These are phyloP conservation scores for Aristolochia contorta DNA, from an alignment of 164 flowering plant genomes.

Conservation along the genomic window DNA sequence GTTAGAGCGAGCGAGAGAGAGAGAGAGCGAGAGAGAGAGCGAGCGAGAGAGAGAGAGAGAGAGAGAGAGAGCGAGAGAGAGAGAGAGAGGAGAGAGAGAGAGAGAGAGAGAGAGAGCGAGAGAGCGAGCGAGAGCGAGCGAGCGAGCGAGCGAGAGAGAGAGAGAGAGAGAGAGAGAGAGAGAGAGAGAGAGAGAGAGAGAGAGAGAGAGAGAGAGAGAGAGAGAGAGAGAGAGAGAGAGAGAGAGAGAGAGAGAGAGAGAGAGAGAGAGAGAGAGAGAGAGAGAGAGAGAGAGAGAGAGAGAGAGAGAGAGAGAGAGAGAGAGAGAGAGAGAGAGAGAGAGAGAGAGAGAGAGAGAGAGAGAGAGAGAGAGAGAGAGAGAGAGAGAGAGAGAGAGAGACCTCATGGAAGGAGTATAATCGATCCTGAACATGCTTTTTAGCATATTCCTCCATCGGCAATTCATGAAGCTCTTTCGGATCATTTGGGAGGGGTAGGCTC, in stretches of 20 bases:
- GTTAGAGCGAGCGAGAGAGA: background rate
- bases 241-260: background rate
- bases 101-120: background rate
- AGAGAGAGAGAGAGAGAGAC: conserved; percentile 6
- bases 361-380: background rate
- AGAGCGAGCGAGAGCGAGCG: too few relatives aligned
- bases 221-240: background rate
- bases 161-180: background rate
- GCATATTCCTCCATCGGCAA: conserved; percentile 16
- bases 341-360: too few relatives aligned
- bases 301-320: background rate
- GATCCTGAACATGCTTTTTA: conserved; percentile 13
- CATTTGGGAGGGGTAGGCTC: conserved; percentile 15
- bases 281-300: background rate
- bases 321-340: conserved; percentile 2
- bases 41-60: background rate
- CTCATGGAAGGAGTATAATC: conserved; percentile 18
- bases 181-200: background rate
- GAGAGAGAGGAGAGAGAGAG: conserved; percentile 6
- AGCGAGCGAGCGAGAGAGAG: too few relatives aligned
- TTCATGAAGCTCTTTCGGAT: conserved; percentile 25
- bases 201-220: conserved; percentile 2
- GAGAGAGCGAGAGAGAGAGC: too few relatives aligned
- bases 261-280: conserved; percentile 2
- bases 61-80: background rate